Percentiles rank a stretch among this genome's conserved stretches.
Conservation (phyloP, 352 stramenopile genomes). For the Phytophthora boehmeriae region DNA sequence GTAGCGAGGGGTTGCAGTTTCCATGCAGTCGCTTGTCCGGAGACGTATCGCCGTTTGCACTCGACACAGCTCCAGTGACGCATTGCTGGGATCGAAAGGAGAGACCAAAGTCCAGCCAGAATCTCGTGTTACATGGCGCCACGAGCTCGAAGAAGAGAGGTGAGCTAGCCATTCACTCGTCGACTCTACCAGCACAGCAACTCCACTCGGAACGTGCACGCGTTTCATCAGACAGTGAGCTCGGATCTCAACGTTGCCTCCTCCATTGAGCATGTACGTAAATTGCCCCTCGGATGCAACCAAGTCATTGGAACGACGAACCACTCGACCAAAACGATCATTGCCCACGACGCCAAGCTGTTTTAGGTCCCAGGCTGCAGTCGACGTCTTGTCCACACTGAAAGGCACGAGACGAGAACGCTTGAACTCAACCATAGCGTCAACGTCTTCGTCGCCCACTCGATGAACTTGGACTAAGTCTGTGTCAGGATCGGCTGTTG, state of each 20-base stretch:
- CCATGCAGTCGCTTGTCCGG: slow-evolving; percentile 3
- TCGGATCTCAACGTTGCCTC: slow-evolving; percentile 10
- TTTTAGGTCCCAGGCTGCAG: slow-evolving; percentile 15
- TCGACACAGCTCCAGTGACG: slow-evolving; percentile 8
- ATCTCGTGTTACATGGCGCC: slow-evolving; percentile 18
- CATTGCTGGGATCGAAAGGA: background rate
- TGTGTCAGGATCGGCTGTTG: background rate
- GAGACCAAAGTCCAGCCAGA: slow-evolving; percentile 18
- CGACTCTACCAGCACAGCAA: slow-evolving; percentile 19
- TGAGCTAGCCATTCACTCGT: slow-evolving; percentile 17
- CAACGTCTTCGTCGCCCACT: slow-evolving; percentile 2
- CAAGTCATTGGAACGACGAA: slow-evolving; percentile 3
- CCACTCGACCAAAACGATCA: background rate
- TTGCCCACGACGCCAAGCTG: slow-evolving; percentile 7
- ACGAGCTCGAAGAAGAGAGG: slow-evolving; percentile 8
- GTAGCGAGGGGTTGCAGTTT: background rate
- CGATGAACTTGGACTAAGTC: slow-evolving; percentile 23
- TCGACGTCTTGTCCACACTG: slow-evolving; percentile 2
- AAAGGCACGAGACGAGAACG: slow-evolving; percentile 21
- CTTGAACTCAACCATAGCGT: slow-evolving; percentile 17
- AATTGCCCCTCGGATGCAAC: slow-evolving; percentile 14
- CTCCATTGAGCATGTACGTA: slow-evolving; percentile 4
- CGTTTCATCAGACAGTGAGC: slow-evolving; percentile 15
- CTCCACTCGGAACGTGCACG: slow-evolving; percentile 14
- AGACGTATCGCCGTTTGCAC: slow-evolving; percentile 14